These are phyloP conservation scores for Didymosphaeria variabile DNA, from an alignment of 2,329 filamentous ascomycete genomes.

Conservation along the genomic window DNA sequence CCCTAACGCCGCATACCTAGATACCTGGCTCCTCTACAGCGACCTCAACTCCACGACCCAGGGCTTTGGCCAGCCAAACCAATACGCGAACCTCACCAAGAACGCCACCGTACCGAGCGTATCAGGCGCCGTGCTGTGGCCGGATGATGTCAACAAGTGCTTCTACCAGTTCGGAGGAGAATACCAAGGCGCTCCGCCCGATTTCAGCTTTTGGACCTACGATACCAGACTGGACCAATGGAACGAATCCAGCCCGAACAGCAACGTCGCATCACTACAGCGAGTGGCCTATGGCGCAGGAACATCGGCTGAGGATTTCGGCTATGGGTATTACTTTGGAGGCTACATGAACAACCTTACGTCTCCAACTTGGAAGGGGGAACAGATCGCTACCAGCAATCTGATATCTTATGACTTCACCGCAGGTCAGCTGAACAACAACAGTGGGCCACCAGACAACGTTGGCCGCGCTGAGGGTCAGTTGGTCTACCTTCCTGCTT, in stretches of 20 bases:
- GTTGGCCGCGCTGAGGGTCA: conserved; percentile 66
- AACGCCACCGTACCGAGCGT: conserved; percentile 65
- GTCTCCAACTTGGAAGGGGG: conserved; percentile 60
- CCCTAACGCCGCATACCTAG: conserved; percentile 44
- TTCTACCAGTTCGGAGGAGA: conserved; percentile 72
- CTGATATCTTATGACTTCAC: conserved; percentile 67
- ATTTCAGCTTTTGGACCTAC: conserved; percentile 65
- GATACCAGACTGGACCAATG: conserved; percentile 66
- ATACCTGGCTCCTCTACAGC: conserved; percentile 65
- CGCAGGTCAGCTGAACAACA: conserved; percentile 61
- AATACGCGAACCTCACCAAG: conserved; percentile 67
- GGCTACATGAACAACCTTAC: conserved; percentile 68
- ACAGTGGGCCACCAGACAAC: conserved; percentile 61
- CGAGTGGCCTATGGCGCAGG: conserved; percentile 67
- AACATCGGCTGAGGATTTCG: conserved; percentile 62
- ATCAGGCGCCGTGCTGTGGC: conserved; percentile 63
- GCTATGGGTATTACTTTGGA: conserved; percentile 69
- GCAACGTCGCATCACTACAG: conserved; percentile 49
- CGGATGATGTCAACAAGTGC: conserved; percentile 68
- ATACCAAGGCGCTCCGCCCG: conserved; percentile 54
- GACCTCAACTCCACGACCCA: conserved; percentile 59
- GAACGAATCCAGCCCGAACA: conserved; percentile 53
- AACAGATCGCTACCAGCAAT: conserved; percentile 59
- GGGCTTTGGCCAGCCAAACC: conserved; percentile 58
- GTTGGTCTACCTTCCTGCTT: conserved; percentile 68